phyloP scores from a whole-genome alignment of 345 rosid genomes.

The Ceriops tagal region DNA sequence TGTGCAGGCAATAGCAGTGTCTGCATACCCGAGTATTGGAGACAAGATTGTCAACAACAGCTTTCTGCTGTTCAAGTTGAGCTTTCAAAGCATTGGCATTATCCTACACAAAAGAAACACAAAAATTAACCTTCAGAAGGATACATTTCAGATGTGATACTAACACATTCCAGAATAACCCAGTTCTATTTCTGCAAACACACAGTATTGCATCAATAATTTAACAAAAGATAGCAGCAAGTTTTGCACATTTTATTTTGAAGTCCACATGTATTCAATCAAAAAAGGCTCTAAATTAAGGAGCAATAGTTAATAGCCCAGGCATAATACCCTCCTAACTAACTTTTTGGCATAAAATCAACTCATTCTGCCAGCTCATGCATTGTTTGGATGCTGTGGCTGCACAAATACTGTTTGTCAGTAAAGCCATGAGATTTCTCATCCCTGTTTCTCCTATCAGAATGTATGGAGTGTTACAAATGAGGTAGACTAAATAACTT shows the following conservation, averaged over 20 bases:
- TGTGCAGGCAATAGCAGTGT: slow-evolving; percentile 1
- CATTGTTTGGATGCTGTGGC: slow-evolving; percentile 1
- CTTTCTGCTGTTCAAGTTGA: slow-evolving; percentile 67
- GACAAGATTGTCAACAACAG: slow-evolving; percentile 62
- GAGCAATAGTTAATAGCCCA: background rate
- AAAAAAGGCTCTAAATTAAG: background rate
- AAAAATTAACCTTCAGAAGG: background rate
- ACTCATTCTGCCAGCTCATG: background rate
- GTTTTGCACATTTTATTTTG: slow-evolving; percentile 1
- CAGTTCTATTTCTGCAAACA: background rate
- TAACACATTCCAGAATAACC: background rate
- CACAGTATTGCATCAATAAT: slow-evolving; percentile 6
- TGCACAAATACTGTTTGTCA: slow-evolving; percentile 3
- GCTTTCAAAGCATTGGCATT: slow-evolving; percentile 56
- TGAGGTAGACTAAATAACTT: background rate
- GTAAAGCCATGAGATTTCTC: slow-evolving; percentile 5
- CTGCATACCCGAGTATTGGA: slow-evolving; percentile 67
- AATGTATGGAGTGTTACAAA: background rate
- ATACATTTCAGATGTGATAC: background rate
- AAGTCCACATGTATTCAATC: slow-evolving; percentile 1
- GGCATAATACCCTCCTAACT: background rate
- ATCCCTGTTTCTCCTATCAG: background rate
- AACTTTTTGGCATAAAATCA: background rate
- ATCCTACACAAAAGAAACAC: slow-evolving; percentile 40
- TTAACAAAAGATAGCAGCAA: background rate